Percentiles rank a stretch among this genome's conserved stretches.
Evolutionary conservation across 257 asterid genomes (phyloP).

Genomic region (Coffea eugenioides): DNA sequence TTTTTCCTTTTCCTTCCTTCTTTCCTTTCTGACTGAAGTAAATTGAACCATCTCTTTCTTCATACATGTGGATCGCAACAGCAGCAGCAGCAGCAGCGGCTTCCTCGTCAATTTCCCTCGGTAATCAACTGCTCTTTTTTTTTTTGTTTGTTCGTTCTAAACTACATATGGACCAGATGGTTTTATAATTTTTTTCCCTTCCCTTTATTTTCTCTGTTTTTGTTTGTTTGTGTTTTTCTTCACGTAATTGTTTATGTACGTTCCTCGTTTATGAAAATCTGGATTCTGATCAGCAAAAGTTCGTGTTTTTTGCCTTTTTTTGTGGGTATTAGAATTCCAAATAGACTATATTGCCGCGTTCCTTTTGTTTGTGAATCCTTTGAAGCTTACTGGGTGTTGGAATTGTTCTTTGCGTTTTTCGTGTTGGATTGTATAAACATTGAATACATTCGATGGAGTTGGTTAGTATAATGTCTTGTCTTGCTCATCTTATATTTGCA

Average conservation of each 20-base stretch:
- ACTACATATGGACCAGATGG: neutral
- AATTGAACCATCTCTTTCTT: neutral
- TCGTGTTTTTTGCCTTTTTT: neutral
- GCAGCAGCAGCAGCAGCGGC: neutral
- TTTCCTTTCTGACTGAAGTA: neutral
- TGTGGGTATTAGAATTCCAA: too few species aligned
- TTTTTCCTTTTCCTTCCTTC: neutral
- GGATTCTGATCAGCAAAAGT: neutral
- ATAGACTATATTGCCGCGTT: neutral
- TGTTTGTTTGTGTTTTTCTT: too few species aligned
- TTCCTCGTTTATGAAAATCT: too few species aligned
- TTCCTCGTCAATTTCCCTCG: neutral
- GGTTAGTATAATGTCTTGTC: neutral
- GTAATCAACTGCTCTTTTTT: neutral
- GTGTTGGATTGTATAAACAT: too few species aligned
- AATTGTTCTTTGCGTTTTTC: too few species aligned
- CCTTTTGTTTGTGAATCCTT: neutral
- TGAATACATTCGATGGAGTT: neutral
- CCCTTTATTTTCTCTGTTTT: too few species aligned
- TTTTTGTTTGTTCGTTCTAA: too few species aligned
- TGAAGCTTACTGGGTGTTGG: neutral
- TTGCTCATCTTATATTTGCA: neutral
- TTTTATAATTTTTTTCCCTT: too few species aligned
- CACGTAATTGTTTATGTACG: neutral
- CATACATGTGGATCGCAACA: neutral